phyloP scores from a whole-genome alignment of 768 basidiomycete species.

The Candolleomyces eurysporus region DNA sequence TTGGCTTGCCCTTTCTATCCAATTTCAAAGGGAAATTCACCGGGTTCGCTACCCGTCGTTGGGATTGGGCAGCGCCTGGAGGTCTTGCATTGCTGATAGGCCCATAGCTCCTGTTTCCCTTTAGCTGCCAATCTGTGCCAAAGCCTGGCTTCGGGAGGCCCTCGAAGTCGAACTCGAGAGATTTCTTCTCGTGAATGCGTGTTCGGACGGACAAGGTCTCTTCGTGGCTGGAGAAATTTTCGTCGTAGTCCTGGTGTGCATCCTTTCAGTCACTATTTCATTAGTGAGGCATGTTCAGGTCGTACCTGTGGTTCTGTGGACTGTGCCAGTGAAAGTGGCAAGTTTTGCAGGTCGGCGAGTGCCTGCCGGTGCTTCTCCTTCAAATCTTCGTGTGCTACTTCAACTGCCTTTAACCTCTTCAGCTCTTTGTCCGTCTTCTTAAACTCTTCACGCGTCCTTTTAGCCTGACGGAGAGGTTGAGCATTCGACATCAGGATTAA shows the following conservation, averaged over 20 bases:
- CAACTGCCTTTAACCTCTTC: constrained; percentile 15
- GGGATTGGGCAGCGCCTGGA: constrained; percentile 9
- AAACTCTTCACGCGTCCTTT: constrained; percentile 13
- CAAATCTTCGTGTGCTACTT: constrained; percentile 16
- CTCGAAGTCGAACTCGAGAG: constrained; percentile 28
- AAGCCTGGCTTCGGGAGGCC: constrained; percentile 41
- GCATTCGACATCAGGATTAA: not conserved
- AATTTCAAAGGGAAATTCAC: constrained; percentile 28
- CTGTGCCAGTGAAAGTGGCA: constrained; percentile 14
- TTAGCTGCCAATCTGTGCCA: constrained; percentile 34
- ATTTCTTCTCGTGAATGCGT: constrained; percentile 1
- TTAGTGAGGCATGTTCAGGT: not conserved
- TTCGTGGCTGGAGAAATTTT: constrained; percentile 22
- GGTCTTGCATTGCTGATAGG: constrained; percentile 21
- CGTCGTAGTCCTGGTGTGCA: constrained; percentile 22
- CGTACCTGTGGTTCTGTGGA: constrained; percentile 13
- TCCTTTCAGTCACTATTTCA: constrained; percentile 1
- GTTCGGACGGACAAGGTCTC: not conserved
- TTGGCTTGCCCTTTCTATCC: constrained; percentile 36
- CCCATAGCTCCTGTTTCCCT: constrained; percentile 10
- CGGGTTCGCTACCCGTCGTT: constrained; percentile 19
- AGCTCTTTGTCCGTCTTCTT: constrained; percentile 13
- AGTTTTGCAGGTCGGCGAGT: not conserved
- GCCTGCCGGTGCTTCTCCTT: constrained; percentile 17
- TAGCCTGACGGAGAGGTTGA: not conserved